Evolutionary conservation across 1,284 basidiomycete genomes (phyloP).

Genomic region (Boletus calvinii): DNA sequence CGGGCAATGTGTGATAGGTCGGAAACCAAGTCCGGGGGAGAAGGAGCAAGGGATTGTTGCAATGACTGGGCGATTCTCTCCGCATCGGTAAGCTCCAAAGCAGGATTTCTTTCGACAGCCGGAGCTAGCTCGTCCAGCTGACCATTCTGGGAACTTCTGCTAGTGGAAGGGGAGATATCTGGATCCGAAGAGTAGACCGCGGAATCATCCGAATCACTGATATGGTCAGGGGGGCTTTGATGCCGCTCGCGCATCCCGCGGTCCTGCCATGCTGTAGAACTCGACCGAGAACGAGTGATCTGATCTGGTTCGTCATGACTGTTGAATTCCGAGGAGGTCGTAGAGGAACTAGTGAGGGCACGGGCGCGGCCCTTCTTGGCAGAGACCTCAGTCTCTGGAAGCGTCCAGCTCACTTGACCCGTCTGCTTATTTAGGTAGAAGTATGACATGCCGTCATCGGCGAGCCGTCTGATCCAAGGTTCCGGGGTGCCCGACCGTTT

Average conservation of each 20-base stretch:
- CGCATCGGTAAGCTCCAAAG: slow-evolving; percentile 56
- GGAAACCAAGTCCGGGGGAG: slow-evolving; percentile 55
- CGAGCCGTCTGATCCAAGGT: slow-evolving; percentile 76
- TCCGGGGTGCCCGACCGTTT: slow-evolving; percentile 64
- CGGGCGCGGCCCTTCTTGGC: slow-evolving; percentile 29
- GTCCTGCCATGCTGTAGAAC: slow-evolving; percentile 28
- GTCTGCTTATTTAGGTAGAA: slow-evolving; percentile 78
- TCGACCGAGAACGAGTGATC: slow-evolving; percentile 36
- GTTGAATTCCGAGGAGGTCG: slow-evolving; percentile 30
- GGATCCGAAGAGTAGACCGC: slow-evolving; percentile 62
- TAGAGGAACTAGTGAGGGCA: slow-evolving; percentile 35
- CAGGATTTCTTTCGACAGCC: slow-evolving; percentile 21
- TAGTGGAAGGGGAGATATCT: slow-evolving; percentile 34
- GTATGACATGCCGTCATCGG: slow-evolving; percentile 82
- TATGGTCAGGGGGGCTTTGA: slow-evolving; percentile 42
- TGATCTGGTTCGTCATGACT: slow-evolving; percentile 29
- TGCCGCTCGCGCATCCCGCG: slow-evolving; percentile 27
- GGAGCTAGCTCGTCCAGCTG: slow-evolving; percentile 21
- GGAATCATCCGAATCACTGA: slow-evolving; percentile 76
- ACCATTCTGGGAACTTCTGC: slow-evolving; percentile 36
- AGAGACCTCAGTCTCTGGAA: slow-evolving; percentile 44
- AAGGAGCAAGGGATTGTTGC: slow-evolving; percentile 59
- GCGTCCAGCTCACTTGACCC: slow-evolving; percentile 67
- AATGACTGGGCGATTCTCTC: slow-evolving; percentile 65
- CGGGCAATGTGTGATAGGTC: slow-evolving; percentile 59